Evolutionary conservation across 257 asterid species (phyloP).

Genomic region (Scutellaria baicalensis): DNA sequence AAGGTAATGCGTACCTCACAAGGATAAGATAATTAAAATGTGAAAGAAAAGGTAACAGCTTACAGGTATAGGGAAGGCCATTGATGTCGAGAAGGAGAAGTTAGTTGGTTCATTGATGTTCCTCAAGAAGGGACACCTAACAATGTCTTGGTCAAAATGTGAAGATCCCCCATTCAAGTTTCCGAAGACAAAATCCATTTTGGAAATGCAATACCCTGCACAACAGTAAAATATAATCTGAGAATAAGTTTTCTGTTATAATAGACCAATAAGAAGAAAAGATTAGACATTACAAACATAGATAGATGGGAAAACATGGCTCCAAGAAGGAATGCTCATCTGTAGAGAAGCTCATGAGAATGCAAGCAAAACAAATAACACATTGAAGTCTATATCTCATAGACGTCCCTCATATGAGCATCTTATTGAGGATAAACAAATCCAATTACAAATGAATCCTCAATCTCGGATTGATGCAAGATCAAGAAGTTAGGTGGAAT

Average conservation of each 20-base stretch:
- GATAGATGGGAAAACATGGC: neutral
- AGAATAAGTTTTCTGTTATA: neutral
- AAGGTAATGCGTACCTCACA: neutral
- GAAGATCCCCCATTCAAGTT: slow-evolving; percentile 48
- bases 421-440: neutral
- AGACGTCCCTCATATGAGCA: neutral
- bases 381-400: neutral
- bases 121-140: slow-evolving; percentile 85
- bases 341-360: neutral
- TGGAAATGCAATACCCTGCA: slow-evolving; percentile 39
- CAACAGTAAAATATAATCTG: neutral
- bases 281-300: neutral
- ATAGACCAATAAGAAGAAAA: neutral
- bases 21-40: neutral
- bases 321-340: neutral
- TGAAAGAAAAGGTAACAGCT: slow-evolving; percentile 17
- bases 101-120: slow-evolving; percentile 87
- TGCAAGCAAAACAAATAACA: neutral
- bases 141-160: slow-evolving; percentile 43
- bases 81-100: slow-evolving; percentile 64
- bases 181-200: slow-evolving; percentile 65
- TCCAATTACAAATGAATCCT: neutral
- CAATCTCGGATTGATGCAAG: neutral
- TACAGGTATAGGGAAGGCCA: slow-evolving; percentile 57
- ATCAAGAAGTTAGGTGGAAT: neutral